Percentiles rank a stretch among this genome's conserved stretches.
phyloP scores from a whole-genome alignment of 2,329 filamentous ascomycete genomes.

The Aspergillus nomiae region DNA sequence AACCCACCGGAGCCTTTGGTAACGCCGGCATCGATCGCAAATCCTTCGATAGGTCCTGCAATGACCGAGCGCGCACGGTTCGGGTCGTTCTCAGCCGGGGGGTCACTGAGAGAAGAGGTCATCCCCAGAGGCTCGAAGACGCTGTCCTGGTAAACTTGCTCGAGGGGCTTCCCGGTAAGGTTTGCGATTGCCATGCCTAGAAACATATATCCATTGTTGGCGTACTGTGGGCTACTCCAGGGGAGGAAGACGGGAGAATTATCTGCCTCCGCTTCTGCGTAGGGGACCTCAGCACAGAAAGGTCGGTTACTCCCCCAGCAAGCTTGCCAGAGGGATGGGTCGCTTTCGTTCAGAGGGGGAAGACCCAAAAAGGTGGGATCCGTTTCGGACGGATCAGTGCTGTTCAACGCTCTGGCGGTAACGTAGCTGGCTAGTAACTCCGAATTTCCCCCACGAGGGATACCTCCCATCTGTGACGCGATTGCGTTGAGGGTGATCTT shows the following conservation, averaged over 20 bases:
- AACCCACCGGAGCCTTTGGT: slow-evolving; percentile 18
- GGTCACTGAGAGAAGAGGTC: slow-evolving; percentile 41
- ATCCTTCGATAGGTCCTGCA: slow-evolving; percentile 8
- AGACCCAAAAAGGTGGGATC: slow-evolving; percentile 30
- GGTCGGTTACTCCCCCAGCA: slow-evolving; percentile 7
- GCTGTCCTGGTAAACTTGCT: slow-evolving; percentile 41
- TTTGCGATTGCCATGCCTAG: slow-evolving; percentile 50
- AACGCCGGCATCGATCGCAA: slow-evolving; percentile 10
- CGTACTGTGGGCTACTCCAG: slow-evolving; percentile 52
- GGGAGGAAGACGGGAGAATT: slow-evolving; percentile 46
- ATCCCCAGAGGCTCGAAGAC: slow-evolving; percentile 50
- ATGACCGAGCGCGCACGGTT: slow-evolving; percentile 20
- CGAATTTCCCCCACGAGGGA: slow-evolving; percentile 27
- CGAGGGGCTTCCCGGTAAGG: slow-evolving; percentile 44
- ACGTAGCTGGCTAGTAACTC: neutral
- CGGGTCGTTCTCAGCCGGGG: slow-evolving; percentile 24
- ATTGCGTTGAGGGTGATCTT: slow-evolving; percentile 51
- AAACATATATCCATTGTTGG: slow-evolving; percentile 46
- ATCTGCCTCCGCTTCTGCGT: neutral
- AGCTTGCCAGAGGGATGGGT: slow-evolving; percentile 11
- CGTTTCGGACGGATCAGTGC: neutral
- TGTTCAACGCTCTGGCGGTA: slow-evolving; percentile 26
- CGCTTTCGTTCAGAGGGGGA: slow-evolving; percentile 30
- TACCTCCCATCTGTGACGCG: slow-evolving; percentile 50
- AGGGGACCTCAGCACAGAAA: neutral